Evolutionary conservation across 306 rosid genomes (phyloP), one percentile per base, ranked within the genome.

Genomic region (Quercus glauca): DNA sequence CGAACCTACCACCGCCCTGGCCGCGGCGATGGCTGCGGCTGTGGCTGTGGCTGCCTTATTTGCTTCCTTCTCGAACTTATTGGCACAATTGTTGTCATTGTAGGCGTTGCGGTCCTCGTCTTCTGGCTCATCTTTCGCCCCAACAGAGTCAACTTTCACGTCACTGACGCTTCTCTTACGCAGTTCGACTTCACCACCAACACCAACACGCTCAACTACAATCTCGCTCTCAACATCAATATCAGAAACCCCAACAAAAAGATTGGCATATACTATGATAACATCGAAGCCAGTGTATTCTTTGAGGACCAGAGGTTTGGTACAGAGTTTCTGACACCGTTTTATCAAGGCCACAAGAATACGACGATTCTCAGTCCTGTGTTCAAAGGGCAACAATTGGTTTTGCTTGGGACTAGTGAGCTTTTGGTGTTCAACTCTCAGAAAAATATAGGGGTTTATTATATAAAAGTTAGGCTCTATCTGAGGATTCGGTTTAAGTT

Each of bases 171-270:
- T 3, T 15, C 55, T 33, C 81, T 85, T 19, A 78, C 86, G 4
- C 68, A 81, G 55, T 81, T 85, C 86, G 56, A 52, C 79, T 5
- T 78, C 19, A 60, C 76, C n/a, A 52, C 29, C 58, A 61, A 69
- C 79, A 68, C 55, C n/a, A 74, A 37, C 3, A 80, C 81, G 19
- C 73, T 92, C 29, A 9, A 73, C 43, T 89, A 82, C 82, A 45
- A 87, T 63, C 90, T 91, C 2, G 82, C 81, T 1, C 82, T 89
- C 68, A 79, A 87, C 80, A n/a, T 91, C 69, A 72, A 90, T 21
- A 14, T 85, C 74, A 89, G 98, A 1, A 89, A 88, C 85, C 83
- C 93, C 31, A 89, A 85, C 91, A 76, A 59, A 0, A 45, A 82
- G 17, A 59, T 91, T 14, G 92, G 91, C 1, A 43, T 91, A 69